Conservation (phyloP, 768 basidiomycete species). For the Ramaria rubella region DNA sequence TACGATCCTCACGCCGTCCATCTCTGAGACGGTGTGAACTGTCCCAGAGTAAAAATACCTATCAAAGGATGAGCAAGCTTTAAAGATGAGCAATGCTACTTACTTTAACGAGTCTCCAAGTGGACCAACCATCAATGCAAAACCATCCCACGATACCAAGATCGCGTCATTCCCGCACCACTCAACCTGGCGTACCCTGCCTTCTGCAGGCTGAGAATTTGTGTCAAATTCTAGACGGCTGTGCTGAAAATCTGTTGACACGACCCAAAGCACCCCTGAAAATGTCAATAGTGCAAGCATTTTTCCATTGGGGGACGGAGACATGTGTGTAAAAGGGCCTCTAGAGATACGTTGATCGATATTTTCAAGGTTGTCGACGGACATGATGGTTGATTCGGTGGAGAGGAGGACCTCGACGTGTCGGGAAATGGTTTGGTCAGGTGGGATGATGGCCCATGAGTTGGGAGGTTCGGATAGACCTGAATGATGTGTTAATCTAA, state of each 20-base stretch:
- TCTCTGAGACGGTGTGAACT: constrained; percentile 75
- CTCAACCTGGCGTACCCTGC: constrained; percentile 62
- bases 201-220: constrained; percentile 41
- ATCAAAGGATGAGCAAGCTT: constrained; percentile 4
- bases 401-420: constrained; percentile 88
- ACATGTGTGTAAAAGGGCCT: constrained; percentile 83
- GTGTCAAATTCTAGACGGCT: constrained; percentile 86
- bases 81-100: neutral
- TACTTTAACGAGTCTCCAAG: constrained; percentile 82
- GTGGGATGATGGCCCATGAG: constrained; percentile 85
- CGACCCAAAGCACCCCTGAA: constrained; percentile 76
- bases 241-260: constrained; percentile 89
- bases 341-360: constrained; percentile 83
- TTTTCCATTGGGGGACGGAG: constrained; percentile 91
- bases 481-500: constrained; percentile 26
- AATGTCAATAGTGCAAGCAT: constrained; percentile 79
- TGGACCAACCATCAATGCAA: constrained; percentile 85
- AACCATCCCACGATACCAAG: constrained; percentile 71
- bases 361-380: constrained; percentile 82
- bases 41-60: constrained; percentile 79
- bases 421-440: constrained; percentile 81
- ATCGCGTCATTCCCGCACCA: constrained; percentile 99
- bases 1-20: constrained; percentile 84
- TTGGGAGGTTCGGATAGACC: constrained; percentile 73
- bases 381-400: constrained; percentile 70